A percentile compares a stretch with the other conserved stretches of the same genome.
These are phyloP conservation scores for Phytophthora vignae DNA, from an alignment of 352 stramenopile species.

Conservation along the genomic window DNA sequence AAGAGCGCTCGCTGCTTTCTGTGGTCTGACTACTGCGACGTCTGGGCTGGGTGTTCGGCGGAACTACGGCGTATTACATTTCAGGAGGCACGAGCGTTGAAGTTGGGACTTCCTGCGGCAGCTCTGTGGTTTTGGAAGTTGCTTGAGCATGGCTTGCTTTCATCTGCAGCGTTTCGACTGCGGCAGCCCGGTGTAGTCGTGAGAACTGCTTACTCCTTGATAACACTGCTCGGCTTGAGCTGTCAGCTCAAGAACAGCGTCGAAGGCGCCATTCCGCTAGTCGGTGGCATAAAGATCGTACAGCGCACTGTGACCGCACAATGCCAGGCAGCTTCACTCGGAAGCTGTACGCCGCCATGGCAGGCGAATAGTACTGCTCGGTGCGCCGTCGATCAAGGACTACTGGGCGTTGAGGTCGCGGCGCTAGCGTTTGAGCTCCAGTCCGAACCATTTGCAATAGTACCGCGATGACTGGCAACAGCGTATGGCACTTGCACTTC, in stretches of 20 bases:
- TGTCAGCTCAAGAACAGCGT: conserved; percentile 4
- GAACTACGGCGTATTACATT: background rate
- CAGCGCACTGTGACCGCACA: background rate
- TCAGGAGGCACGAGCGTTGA: background rate
- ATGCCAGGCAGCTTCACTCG: background rate
- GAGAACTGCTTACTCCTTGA: background rate
- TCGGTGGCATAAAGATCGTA: conserved; percentile 12
- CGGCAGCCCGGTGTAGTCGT: background rate
- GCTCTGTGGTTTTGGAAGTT: background rate
- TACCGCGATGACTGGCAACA: background rate
- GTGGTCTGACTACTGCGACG: background rate
- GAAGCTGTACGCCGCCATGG: too few relatives aligned
- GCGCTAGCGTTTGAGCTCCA: background rate
- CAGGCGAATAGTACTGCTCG: too few relatives aligned
- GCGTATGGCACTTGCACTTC: background rate
- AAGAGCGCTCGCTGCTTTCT: background rate
- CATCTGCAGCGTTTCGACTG: background rate
- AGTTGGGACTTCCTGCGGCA: background rate
- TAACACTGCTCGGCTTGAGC: background rate
- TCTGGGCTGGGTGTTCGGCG: background rate
- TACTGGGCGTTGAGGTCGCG: background rate
- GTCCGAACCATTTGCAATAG: background rate
- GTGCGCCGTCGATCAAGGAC: too few relatives aligned
- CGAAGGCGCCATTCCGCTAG: conserved; percentile 13
- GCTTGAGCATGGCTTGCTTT: background rate